phyloP scores from a whole-genome alignment of 2,329 filamentous ascomycete species.

The Phaeosphaeriaceae sp. region DNA sequence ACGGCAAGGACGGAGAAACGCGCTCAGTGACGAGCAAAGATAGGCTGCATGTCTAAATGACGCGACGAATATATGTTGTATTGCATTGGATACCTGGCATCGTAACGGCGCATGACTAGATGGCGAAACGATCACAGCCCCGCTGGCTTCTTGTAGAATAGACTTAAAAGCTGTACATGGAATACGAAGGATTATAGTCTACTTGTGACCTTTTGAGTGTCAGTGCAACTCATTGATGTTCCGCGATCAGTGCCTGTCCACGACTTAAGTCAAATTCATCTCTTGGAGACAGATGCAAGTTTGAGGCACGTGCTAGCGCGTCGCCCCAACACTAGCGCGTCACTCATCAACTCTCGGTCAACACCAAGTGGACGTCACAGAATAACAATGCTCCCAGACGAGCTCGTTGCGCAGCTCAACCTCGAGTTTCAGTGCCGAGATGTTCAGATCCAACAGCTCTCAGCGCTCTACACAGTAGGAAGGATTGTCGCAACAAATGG shows the following conservation, averaged over 20 bases:
- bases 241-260: background rate
- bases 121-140: background rate
- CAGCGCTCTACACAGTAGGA: slow-evolving; percentile 54
- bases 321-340: slow-evolving; percentile 22
- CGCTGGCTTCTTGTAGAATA: background rate
- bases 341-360: background rate
- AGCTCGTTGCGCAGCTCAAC: slow-evolving; percentile 45
- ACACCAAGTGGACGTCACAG: background rate
- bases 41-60: slow-evolving; percentile 38
- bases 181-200: background rate
- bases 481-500: background rate
- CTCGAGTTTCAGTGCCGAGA: slow-evolving; percentile 53
- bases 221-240: background rate
- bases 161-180: background rate
- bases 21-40: background rate
- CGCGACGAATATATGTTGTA: background rate
- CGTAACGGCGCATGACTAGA: slow-evolving; percentile 27
- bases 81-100: slow-evolving; percentile 34
- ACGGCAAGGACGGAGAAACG: slow-evolving; percentile 16
- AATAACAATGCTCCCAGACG: slow-evolving; percentile 46
- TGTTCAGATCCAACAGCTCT: slow-evolving; percentile 55
- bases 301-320: slow-evolving; percentile 31
- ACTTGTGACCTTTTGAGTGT: background rate
- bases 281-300: background rate
- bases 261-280: background rate